These are phyloP conservation scores for Smallanthus sonchifolius DNA, from an alignment of 129 eudicot species.

Conservation along the genomic window DNA sequence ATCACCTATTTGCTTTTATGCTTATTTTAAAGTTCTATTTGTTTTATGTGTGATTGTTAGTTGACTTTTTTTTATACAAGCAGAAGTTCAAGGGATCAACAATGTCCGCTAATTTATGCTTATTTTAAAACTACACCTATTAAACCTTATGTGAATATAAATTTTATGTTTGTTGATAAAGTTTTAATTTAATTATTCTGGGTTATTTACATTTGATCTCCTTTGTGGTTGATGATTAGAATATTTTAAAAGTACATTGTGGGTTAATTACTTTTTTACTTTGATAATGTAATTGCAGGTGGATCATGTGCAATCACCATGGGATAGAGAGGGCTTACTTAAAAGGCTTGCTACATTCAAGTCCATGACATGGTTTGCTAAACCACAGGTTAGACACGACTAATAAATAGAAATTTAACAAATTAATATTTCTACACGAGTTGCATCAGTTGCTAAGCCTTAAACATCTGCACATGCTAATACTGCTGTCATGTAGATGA, in stretches of 20 bases:
- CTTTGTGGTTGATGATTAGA: no score
- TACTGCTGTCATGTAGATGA: no score
- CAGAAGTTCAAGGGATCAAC: slow-evolving; percentile 46
- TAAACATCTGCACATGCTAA: no score
- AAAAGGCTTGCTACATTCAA: slow-evolving; percentile 85
- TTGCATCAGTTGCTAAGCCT: no score
- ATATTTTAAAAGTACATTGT: no score
- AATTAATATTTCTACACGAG: no score
- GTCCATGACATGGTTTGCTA: slow-evolving; percentile 98
- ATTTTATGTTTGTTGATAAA: no score
- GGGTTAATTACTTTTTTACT: not conserved
- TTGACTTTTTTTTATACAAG: not conserved
- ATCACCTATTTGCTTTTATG: not conserved
- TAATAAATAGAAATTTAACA: not conserved
- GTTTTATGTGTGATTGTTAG: not conserved
- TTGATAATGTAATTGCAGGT: no score
- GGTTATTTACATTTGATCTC: no score
- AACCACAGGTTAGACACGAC: slow-evolving; percentile 64
- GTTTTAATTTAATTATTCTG: no score
- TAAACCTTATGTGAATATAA: no score
- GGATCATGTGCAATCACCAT: slow-evolving; percentile 70
- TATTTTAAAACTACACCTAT: no score
- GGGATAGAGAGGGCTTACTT: slow-evolving; percentile 72
- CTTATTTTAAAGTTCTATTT: not conserved
- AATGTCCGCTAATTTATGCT: slow-evolving; percentile 23